Percentiles rank a stretch among this genome's conserved stretches.
Evolutionary conservation across 345 rosid species (phyloP).

Genomic region (Rhizophora mangle): DNA sequence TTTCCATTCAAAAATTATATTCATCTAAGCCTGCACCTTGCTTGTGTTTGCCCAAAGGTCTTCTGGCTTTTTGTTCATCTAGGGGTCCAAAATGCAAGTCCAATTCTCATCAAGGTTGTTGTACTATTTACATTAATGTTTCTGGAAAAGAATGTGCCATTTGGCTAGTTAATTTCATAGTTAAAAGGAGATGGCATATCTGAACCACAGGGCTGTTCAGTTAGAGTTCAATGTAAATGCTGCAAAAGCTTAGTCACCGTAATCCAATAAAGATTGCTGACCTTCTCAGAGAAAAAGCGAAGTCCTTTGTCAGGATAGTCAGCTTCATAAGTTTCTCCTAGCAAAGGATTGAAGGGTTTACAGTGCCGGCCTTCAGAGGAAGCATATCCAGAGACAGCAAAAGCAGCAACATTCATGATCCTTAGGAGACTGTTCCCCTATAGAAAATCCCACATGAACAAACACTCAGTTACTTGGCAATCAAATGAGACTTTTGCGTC

Average conservation of each 20-base stretch:
- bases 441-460: conserved; percentile 3
- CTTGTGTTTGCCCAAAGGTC: too few relatives aligned
- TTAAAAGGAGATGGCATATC: too few relatives aligned
- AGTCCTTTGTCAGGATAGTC: conserved; percentile 88
- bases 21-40: too few relatives aligned
- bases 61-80: too few relatives aligned
- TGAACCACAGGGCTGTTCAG: too few relatives aligned
- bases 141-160: too few relatives aligned
- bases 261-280: conserved; percentile 24
- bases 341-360: conserved; percentile 94
- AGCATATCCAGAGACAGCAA: conserved; percentile 96
- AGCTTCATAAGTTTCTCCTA: conserved; percentile 97
- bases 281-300: conserved; percentile 98
- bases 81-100: too few relatives aligned
- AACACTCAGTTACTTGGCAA: conserved; percentile 3
- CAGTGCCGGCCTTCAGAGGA: conserved; percentile 91
- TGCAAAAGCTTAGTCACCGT: background rate
- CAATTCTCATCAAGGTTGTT: too few relatives aligned
- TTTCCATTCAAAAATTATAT: too few relatives aligned
- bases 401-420: conserved; percentile 85
- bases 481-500: background rate
- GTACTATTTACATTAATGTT: too few relatives aligned
- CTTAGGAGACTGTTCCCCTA: conserved; percentile 81
- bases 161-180: too few relatives aligned
- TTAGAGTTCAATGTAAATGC: background rate